Evolutionary conservation across 495 filamentous ascomycete species (phyloP), one percentile per base, ranked within the genome.

Genomic region (Annulohypoxylon bovei): DNA sequence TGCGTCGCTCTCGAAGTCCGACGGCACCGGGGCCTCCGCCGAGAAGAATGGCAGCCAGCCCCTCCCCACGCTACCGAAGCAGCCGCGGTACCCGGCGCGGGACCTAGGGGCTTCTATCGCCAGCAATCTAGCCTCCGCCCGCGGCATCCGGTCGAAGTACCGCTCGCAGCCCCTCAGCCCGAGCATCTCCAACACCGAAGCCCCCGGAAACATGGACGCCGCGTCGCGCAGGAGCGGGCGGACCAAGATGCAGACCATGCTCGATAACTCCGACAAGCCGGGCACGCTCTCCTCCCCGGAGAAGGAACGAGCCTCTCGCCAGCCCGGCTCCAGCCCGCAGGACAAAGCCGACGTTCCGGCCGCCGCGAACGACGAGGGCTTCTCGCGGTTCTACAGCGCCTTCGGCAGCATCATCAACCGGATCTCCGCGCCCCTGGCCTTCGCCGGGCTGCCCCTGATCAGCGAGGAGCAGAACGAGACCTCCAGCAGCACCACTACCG

Each of bases 371-470:
- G 94, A 97, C 7, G 93, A 96, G 53, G 85, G 90, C 0, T 99
- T 98, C 76, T 88, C 92, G 32, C 85, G 88, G 57, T 99, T 98
- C 74, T 99, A 97, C 80, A 92, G 86, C 58, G 93, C 91, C 16
- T 93, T 98, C 74, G 93, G 93, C 55, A 89, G 84, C 39, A 84
- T 98, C 22, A 90, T 98, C 72, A 92, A 91, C 54, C 81, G 87
- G 53, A 86, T 99, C 2, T 96, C 95, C 4, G 93, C 93, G 0
- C 93, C 93, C 11, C 83, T 99, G 6, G 94, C 93, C 11, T 98
- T 97, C 78, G 92, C 95, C 11, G 94, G 95, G 2, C 88, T 99
- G 3, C 95, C 96, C 1, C 80, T 99, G 12, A 79, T 83, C 27
- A 76, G 81, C 8, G 88, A 92, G 16, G 85, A 88, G 47, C 65